Conservation (phyloP, 768 basidiomycete genomes). For the Amanita jacksonii region DNA sequence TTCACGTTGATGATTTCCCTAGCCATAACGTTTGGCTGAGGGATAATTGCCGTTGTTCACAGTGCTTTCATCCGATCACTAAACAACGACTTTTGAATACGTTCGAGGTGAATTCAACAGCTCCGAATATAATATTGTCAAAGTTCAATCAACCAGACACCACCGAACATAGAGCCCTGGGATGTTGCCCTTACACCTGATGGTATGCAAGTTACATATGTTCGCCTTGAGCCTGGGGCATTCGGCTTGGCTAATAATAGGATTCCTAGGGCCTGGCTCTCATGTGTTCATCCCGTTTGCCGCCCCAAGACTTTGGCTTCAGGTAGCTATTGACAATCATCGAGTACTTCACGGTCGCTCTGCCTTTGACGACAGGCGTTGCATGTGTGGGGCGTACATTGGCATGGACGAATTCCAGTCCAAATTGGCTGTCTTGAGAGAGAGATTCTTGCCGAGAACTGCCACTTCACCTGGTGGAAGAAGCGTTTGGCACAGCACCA, state of each 20-base stretch:
- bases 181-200: conserved; percentile 43
- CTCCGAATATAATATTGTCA: not conserved
- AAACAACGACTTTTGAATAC: conserved; percentile 88
- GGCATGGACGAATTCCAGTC: conserved; percentile 86
- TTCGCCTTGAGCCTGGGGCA: conserved; percentile 17
- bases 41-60: conserved; percentile 85
- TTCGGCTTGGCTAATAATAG: conserved; percentile 19
- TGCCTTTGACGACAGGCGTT: conserved; percentile 74
- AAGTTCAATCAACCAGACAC: conserved; percentile 60
- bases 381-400: conserved; percentile 96
- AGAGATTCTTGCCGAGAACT: too few species aligned
- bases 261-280: conserved; percentile 40
- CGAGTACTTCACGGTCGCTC: conserved; percentile 94
- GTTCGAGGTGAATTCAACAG: conserved; percentile 65
- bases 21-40: conserved; percentile 90
- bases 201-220: conserved; percentile 73
- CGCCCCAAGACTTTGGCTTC: not conserved
- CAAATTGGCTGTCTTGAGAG: conserved; percentile 56
- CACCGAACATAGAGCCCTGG: conserved; percentile 58
- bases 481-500: too few species aligned
- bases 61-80: conserved; percentile 80
- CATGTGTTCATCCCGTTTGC: conserved; percentile 40
- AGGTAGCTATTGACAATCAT: conserved; percentile 81
- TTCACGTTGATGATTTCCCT: conserved; percentile 1
- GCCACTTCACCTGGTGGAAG: too few species aligned